These are phyloP conservation scores for Trichoderma simmonsii DNA, from an alignment of 2,329 filamentous ascomycete species.

Conservation along the genomic window DNA sequence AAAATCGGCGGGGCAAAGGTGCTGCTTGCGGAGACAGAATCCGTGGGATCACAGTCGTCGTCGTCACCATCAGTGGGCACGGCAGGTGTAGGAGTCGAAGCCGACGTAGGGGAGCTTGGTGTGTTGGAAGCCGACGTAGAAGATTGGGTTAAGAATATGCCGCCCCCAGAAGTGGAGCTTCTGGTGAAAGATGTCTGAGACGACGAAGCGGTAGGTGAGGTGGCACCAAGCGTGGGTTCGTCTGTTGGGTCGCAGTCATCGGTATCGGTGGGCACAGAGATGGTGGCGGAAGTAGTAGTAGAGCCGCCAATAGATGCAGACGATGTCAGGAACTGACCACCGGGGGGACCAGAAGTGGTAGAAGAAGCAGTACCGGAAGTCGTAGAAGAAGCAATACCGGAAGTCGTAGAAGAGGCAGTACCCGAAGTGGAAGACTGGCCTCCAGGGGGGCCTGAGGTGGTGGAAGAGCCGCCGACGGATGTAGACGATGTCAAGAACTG, in stretches of 20 bases:
- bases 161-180: neutral
- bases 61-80: neutral
- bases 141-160: neutral
- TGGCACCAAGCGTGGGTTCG: neutral
- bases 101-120: neutral
- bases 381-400: neutral
- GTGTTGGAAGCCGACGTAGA: neutral
- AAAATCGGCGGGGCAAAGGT: neutral
- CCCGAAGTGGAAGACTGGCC: neutral
- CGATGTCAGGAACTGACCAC: neutral
- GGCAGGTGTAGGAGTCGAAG: neutral
- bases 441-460: neutral
- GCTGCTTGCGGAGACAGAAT: neutral
- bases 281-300: neutral
- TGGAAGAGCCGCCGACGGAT: neutral
- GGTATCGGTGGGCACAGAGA: neutral
- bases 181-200: neutral
- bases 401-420: neutral
- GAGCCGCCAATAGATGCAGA: neutral
- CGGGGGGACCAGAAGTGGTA: neutral
- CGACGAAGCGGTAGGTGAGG: neutral
- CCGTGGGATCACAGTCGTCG: neutral
- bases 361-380: no score
- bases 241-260: neutral
- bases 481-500: no score